Evolutionary conservation across 2,329 filamentous ascomycete genomes (phyloP).

Genomic region (Chrysoporthe cubensis): DNA sequence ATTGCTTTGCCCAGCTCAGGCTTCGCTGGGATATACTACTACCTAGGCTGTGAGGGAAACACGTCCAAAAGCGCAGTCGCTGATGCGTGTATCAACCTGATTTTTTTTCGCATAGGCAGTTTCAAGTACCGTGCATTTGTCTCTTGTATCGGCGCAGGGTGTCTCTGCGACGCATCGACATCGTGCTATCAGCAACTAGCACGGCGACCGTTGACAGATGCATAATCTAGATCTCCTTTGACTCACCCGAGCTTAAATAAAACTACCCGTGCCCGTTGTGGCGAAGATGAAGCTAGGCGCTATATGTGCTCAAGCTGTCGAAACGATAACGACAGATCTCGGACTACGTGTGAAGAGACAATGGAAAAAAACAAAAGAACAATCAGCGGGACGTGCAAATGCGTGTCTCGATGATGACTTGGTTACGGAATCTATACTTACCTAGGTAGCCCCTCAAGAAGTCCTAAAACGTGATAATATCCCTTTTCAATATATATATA

Average conservation of each 20-base stretch:
- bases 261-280: background rate
- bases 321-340: background rate
- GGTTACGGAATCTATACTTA: too few species aligned
- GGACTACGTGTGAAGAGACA: background rate
- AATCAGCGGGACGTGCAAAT: too few species aligned
- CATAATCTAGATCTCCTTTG: background rate
- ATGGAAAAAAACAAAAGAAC: background rate
- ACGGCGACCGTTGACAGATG: background rate
- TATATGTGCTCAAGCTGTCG: background rate
- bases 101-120: too few species aligned
- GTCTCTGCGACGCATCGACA: background rate
- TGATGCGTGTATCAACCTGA: too few species aligned
- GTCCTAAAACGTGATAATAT: too few species aligned
- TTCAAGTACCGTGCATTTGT: background rate
- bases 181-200: background rate
- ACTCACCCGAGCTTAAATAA: background rate
- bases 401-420: too few species aligned
- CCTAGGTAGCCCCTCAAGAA: too few species aligned
- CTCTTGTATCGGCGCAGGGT: background rate
- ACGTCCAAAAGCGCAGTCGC: too few species aligned
- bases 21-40: too few species aligned
- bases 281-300: background rate
- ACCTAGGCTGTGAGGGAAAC: too few species aligned
- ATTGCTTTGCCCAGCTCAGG: too few species aligned
- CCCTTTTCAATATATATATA: too few species aligned